Evolutionary conservation across 352 stramenopile species (phyloP), one percentile per base, ranked within the genome.

Genomic region (Phytopythium litorale): DNA sequence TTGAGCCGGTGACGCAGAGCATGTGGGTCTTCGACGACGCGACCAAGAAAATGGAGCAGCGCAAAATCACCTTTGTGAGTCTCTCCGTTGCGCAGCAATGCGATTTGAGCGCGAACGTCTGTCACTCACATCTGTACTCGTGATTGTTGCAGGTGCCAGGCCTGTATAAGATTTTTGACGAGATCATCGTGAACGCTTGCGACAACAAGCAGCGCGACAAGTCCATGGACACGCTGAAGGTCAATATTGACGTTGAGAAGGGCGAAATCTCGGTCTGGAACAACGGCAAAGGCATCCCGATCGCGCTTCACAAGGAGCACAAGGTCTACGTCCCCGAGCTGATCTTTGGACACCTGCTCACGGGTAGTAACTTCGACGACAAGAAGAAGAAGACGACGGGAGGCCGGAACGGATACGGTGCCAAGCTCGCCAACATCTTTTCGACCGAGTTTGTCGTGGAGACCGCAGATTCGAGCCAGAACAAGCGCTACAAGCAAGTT

Each of bases 371-470:
- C 76, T 99, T 99, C 70, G 93, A 99, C 60, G 97, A 99, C 63
- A 94, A 96, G 43, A 92, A 98, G 75, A 97, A 98, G 70, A 97
- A 97, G 70, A 96, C 87, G 0, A 92, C 82, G 35, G 97, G 97
- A 64, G 97, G 97, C 56, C 74, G 97, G 32, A 98, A 99, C 70
- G 97, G 97, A 19, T 99, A 99, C 65, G 97, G 97, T 42, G 97
- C 97, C 1, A 99, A 99, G 75, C 82, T 99, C 5, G 97, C 98
- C 4, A 99, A 99, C 71, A 99, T 99, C 69, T 99, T 99, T 75
- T 99, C 94, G 18, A 99, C 81, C 13, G 76, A 99, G 68, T 99
- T 99, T 70, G 79, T 96, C 35, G 96, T 99, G 6, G 98, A 99
- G 69, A 99, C 98, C 19, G 84, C 96, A 0, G 98, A 99, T 65